These are phyloP conservation scores for Grigorovia humatica DNA, from an alignment of 805 yeast species.

Conservation along the genomic window DNA sequence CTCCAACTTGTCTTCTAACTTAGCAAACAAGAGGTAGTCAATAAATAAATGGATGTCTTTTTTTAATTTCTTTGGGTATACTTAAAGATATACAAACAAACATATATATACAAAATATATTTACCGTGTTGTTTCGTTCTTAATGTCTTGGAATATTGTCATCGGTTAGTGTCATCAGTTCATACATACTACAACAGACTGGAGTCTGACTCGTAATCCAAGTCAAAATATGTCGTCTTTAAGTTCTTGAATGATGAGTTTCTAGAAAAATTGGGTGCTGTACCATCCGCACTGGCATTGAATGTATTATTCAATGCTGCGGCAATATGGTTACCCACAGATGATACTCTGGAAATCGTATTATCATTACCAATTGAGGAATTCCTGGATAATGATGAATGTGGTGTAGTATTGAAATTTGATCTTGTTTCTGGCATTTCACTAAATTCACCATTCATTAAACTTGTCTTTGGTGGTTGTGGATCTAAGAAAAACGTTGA, in stretches of 20 bases:
- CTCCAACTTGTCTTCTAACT: too few relatives aligned
- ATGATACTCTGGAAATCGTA: not conserved
- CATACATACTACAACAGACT: not conserved
- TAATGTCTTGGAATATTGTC: not conserved
- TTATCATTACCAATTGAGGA: conserved; percentile 5
- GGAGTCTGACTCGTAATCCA: conserved; percentile 2
- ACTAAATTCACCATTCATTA: conserved; percentile 28
- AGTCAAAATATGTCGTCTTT: conserved; percentile 3
- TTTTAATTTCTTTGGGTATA: not conserved
- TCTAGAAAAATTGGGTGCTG: not conserved
- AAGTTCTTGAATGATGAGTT: not conserved
- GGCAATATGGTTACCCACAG: not conserved
- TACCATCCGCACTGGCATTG: not conserved
- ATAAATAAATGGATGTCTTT: too few relatives aligned
- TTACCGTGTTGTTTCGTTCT: too few relatives aligned
- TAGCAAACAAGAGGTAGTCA: too few relatives aligned
- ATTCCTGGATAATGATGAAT: conserved; percentile 13
- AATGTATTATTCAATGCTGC: not conserved
- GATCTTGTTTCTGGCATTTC: conserved; percentile 25
- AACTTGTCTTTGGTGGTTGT: conserved; percentile 19
- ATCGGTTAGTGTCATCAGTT: not conserved
- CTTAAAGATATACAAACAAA: too few relatives aligned
- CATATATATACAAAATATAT: too few relatives aligned
- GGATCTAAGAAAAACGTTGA: conserved; percentile 27
- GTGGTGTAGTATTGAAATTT: conserved; percentile 22